These are phyloP conservation scores for Diaporthe longicolla DNA, from an alignment of 2,329 filamentous ascomycete genomes.

Conservation along the genomic window DNA sequence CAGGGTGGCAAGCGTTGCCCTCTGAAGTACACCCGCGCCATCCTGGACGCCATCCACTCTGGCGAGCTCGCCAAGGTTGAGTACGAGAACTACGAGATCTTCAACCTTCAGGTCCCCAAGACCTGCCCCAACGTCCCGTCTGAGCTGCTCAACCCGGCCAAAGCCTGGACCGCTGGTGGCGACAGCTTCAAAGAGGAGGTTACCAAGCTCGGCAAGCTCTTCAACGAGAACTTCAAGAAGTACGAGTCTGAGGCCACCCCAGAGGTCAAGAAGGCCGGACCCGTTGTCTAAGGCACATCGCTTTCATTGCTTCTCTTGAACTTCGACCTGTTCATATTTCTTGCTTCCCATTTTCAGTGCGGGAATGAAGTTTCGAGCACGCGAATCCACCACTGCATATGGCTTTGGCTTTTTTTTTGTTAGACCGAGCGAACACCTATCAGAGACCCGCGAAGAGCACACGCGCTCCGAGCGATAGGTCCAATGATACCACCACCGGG, in stretches of 20 bases:
- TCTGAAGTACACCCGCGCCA: slow-evolving; percentile 98
- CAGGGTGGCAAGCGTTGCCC: slow-evolving; percentile 97
- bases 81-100: slow-evolving; percentile 95
- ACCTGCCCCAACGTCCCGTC: slow-evolving; percentile 88
- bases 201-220: slow-evolving; percentile 88
- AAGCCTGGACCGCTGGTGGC: slow-evolving; percentile 87
- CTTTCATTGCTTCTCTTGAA: not conserved
- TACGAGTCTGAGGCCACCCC: slow-evolving; percentile 87
- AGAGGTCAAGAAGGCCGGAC: slow-evolving; percentile 80
- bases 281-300: slow-evolving; percentile 52
- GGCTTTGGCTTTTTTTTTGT: slow-evolving; percentile 30
- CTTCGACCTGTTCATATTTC: slow-evolving; percentile 28
- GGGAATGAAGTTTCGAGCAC: slow-evolving; percentile 30
- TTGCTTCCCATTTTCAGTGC: slow-evolving; percentile 10
- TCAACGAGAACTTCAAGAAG: slow-evolving; percentile 98
- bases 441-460: slow-evolving; percentile 43
- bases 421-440: slow-evolving; percentile 39
- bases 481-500: slow-evolving; percentile 42
- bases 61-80: slow-evolving; percentile 93
- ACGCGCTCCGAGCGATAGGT: slow-evolving; percentile 44
- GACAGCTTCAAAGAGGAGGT: slow-evolving; percentile 91
- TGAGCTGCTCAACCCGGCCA: slow-evolving; percentile 95
- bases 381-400: slow-evolving; percentile 34
- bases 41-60: slow-evolving; percentile 97
- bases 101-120: slow-evolving; percentile 98